Evolutionary conservation across 2,329 filamentous ascomycete species (phyloP).

Genomic region (Alternaria ethzedia): DNA sequence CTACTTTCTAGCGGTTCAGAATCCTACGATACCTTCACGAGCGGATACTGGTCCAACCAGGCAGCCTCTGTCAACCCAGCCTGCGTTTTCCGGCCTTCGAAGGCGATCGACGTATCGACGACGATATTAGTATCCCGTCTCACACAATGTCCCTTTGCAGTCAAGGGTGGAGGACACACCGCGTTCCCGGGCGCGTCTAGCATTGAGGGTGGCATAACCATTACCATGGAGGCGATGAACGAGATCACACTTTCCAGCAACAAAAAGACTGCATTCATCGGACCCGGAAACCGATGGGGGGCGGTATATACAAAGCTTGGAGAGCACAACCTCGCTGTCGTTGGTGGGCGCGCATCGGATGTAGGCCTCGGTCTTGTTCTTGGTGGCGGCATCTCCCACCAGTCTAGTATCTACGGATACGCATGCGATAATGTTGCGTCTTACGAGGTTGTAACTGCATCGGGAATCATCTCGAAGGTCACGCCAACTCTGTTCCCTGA

Average conservation of each 20-base stretch:
- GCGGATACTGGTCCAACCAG: conserved; percentile 24
- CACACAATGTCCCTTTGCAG: conserved; percentile 43
- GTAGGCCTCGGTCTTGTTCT: conserved; percentile 30
- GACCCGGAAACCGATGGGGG: conserved; percentile 37
- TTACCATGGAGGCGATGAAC: conserved; percentile 46
- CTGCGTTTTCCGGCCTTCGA: conserved; percentile 28
- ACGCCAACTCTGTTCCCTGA: conserved; percentile 42
- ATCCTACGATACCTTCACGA: conserved; percentile 16
- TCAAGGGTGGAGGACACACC: conserved; percentile 53
- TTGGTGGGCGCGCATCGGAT: conserved; percentile 29
- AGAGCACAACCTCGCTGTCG: conserved; percentile 25
- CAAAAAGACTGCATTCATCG: conserved; percentile 27
- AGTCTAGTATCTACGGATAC: conserved; percentile 41
- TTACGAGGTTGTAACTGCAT: conserved; percentile 39
- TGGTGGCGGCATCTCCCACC: conserved; percentile 15
- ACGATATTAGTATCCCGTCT: conserved; percentile 7
- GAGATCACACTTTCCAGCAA: conserved; percentile 24
- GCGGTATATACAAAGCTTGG: conserved; percentile 35
- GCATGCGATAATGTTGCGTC: conserved; percentile 15
- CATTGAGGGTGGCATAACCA: conserved; percentile 49
- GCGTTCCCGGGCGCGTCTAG: conserved; percentile 46
- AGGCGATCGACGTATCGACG: conserved; percentile 16
- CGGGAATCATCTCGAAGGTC: conserved; percentile 24
- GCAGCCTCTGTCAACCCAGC: conserved; percentile 20
- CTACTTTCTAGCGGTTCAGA: conserved; percentile 11